These are phyloP conservation scores for Hypericum perforatum DNA, from an alignment of 345 rosid species.

Conservation along the genomic window DNA sequence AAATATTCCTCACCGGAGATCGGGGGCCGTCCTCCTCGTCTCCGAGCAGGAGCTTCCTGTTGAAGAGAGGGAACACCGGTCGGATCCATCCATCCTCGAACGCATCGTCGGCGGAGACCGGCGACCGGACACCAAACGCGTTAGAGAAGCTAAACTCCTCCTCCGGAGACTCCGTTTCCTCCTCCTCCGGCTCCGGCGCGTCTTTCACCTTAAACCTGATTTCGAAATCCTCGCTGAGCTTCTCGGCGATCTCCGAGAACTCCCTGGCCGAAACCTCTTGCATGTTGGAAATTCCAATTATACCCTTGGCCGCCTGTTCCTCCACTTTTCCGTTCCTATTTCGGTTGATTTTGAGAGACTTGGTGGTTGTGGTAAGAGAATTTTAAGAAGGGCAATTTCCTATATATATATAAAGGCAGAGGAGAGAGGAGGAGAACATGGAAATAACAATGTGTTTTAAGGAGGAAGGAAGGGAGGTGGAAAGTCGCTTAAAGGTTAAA, in stretches of 20 bases:
- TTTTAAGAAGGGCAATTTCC: neutral
- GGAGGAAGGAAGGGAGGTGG: too few relatives aligned
- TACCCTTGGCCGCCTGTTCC: constrained; percentile 14
- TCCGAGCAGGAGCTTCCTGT: neutral
- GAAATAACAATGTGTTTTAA: neutral
- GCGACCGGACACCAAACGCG: constrained; percentile 8
- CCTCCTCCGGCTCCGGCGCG: constrained; percentile 1
- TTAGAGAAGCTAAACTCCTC: constrained; percentile 32
- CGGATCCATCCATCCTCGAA: constrained; percentile 22
- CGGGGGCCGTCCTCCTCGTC: neutral
- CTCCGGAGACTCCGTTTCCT: too few relatives aligned
- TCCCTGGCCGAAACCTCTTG: constrained; percentile 8
- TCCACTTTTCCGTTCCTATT: too few relatives aligned
- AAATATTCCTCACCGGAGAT: neutral
- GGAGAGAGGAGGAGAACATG: neutral
- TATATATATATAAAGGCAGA: neutral
- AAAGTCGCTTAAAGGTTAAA: too few relatives aligned
- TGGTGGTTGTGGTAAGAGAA: neutral
- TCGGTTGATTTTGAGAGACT: neutral
- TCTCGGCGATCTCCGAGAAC: constrained; percentile 28
- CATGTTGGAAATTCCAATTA: constrained; percentile 14
- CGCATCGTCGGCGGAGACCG: constrained; percentile 31
- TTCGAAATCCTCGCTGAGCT: constrained; percentile 24
- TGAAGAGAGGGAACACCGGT: neutral
- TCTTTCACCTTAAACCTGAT: neutral